Evolutionary conservation across 176 grass and related monocot species (phyloP).

Genomic region (Juncus inflexus): DNA sequence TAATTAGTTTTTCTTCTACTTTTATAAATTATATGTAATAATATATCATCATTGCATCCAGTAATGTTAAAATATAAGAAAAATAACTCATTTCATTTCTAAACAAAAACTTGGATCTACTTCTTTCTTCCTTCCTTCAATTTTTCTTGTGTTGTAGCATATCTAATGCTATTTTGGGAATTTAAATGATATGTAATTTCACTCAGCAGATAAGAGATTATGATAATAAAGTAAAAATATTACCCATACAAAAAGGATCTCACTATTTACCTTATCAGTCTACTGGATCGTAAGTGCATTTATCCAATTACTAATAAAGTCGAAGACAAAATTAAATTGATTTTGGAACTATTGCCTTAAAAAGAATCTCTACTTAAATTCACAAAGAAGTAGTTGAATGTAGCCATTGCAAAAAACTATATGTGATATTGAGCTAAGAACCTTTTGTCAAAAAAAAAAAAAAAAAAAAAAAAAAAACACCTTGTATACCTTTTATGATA

Average conservation of each 20-base stretch:
- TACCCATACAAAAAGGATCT: neutral
- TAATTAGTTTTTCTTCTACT: slow-evolving; percentile 4
- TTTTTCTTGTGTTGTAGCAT: neutral
- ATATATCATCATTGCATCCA: slow-evolving; percentile 3
- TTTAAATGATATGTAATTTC: neutral
- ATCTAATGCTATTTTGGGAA: neutral
- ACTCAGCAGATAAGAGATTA: neutral
- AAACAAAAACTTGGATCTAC: neutral
- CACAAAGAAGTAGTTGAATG: slow-evolving; percentile 5
- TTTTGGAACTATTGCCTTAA: neutral
- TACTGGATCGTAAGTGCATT: neutral
- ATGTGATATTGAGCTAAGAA: neutral
- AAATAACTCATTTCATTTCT: slow-evolving; percentile 13
- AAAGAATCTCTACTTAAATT: slow-evolving; percentile 9
- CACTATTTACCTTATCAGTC: neutral
- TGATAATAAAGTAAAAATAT: neutral
- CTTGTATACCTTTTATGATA: too few relatives aligned
- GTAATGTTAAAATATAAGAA: slow-evolving; percentile 9
- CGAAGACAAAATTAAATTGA: neutral
- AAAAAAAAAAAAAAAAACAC: neutral
- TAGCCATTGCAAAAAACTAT: neutral
- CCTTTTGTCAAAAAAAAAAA: neutral
- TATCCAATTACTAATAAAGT: too few relatives aligned
- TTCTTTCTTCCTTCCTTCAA: neutral
- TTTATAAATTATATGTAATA: neutral